Evolutionary conservation across 176 grass and related monocot species (phyloP), one percentile per base, ranked within the genome.

Genomic region (Ensete ventricosum): DNA sequence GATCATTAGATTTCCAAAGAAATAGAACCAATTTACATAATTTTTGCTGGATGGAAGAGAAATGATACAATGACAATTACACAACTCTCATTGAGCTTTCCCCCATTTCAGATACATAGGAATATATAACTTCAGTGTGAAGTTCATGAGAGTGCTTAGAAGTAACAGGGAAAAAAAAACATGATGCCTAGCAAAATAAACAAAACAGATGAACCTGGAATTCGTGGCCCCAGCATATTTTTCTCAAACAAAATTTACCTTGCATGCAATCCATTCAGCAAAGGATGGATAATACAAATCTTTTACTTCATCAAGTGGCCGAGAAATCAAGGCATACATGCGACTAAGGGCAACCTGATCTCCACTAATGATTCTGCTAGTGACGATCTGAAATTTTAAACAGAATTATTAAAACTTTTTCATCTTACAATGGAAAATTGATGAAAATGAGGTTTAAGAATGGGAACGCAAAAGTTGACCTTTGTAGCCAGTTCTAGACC

Each of bases 211-310:
- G 3, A 60, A 60, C n/a, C 17, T 60, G 64, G 50, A 77, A 29
- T 60, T 62, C 29, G 64, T 19, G 60, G 17, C 51, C 23, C 27
- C 16, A 63, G 55, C 3, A 62, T 50, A 11, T 74, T 63, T 57
- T 82, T 50, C 9, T 34, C 21, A 64, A 65, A 77, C 14, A 73
- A 10, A 43, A 62, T 72, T 78, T 90, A 97, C 93, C 93, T 98
- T 98, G 81, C 94, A 98, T 71, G 92, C 94, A 82, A 98, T 86
- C 94, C 94, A 98, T 75, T 98, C 94, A 62, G 94, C 88, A 79
- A 98, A 98, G 84, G 94, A 98, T 78, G 90, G 94, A 83, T 93
- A 98, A 79, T 83, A 91, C 58, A 98, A 82, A 79, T 83, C 94
- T 72, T 91, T 84, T 67, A 98, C 91, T 70, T 98, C 94, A 91